These are phyloP conservation scores for Rheum nobile DNA, from an alignment of 148 eudicot species.

Conservation along the genomic window DNA sequence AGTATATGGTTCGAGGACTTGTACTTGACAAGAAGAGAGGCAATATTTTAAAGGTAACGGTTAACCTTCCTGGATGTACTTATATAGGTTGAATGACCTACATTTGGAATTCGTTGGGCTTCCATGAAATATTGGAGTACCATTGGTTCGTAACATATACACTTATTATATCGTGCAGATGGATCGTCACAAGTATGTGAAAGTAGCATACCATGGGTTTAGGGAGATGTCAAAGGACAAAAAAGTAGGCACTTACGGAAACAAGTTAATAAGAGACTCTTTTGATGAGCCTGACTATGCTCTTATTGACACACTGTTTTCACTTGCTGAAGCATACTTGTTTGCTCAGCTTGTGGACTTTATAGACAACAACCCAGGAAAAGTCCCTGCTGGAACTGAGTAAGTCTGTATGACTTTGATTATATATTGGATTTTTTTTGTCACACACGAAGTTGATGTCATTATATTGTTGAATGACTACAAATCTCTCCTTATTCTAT, in stretches of 20 bases:
- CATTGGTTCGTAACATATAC: neutral
- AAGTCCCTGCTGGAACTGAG: constrained; percentile 60
- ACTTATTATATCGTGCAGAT: constrained; percentile 41
- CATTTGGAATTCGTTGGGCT: neutral
- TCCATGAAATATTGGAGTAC: neutral
- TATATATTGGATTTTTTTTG: neutral
- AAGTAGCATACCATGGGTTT: constrained; percentile 97
- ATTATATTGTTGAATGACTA: neutral
- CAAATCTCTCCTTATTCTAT: neutral
- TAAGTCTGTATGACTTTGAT: constrained; percentile 27
- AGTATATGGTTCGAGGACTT: constrained; percentile 93
- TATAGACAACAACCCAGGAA: constrained; percentile 75
- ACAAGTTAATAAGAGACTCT: constrained; percentile 64
- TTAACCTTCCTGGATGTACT: neutral
- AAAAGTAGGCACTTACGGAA: constrained; percentile 75
- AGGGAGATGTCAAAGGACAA: constrained; percentile 71
- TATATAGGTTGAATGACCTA: neutral
- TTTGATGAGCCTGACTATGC: constrained; percentile 99
- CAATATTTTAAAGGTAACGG: constrained; percentile 79
- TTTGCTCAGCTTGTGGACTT: constrained; percentile 98
- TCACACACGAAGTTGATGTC: neutral
- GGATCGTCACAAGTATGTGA: constrained; percentile 97
- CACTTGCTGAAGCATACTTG: constrained; percentile 91
- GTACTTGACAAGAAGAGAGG: constrained; percentile 98
- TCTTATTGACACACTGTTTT: constrained; percentile 88